Evolutionary conservation across 208 protist species (phyloP).

Genomic region (Endotrypanum monterogeii): DNA sequence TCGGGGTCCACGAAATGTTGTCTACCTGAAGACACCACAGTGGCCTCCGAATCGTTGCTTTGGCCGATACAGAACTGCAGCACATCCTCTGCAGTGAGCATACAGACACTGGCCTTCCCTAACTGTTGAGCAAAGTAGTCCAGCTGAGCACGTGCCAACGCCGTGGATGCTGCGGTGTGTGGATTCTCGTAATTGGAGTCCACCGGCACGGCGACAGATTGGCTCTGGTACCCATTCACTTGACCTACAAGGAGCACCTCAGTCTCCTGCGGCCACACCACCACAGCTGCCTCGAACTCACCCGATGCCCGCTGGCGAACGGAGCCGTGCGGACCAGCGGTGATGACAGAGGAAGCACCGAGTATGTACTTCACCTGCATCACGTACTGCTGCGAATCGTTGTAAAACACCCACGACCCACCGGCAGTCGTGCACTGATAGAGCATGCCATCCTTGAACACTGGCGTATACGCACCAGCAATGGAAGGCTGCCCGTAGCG

Average conservation of each 20-base stretch:
- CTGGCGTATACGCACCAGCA: slow-evolving; percentile 21
- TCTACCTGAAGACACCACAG: slow-evolving; percentile 32
- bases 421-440: slow-evolving; percentile 44
- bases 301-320: slow-evolving; percentile 19
- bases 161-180: slow-evolving; percentile 28
- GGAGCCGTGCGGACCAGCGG: slow-evolving; percentile 23
- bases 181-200: slow-evolving; percentile 35
- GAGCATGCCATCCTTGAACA: slow-evolving; percentile 45
- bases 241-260: slow-evolving; percentile 43
- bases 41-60: neutral
- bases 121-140: slow-evolving; percentile 27
- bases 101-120: slow-evolving; percentile 13
- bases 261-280: slow-evolving; percentile 58
- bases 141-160: slow-evolving; percentile 25
- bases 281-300: slow-evolving; percentile 27
- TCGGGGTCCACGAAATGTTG: slow-evolving; percentile 40
- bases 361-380: slow-evolving; percentile 62
- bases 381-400: slow-evolving; percentile 63
- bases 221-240: slow-evolving; percentile 43
- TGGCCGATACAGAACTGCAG: slow-evolving; percentile 15
- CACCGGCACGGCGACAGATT: slow-evolving; percentile 31
- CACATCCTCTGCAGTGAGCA: slow-evolving; percentile 24
- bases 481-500: slow-evolving; percentile 28
- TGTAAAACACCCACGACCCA: slow-evolving; percentile 70
- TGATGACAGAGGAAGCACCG: slow-evolving; percentile 34